phyloP scores from a whole-genome alignment of 169 alveolate genomes.

The Plasmodium coatneyi region DNA sequence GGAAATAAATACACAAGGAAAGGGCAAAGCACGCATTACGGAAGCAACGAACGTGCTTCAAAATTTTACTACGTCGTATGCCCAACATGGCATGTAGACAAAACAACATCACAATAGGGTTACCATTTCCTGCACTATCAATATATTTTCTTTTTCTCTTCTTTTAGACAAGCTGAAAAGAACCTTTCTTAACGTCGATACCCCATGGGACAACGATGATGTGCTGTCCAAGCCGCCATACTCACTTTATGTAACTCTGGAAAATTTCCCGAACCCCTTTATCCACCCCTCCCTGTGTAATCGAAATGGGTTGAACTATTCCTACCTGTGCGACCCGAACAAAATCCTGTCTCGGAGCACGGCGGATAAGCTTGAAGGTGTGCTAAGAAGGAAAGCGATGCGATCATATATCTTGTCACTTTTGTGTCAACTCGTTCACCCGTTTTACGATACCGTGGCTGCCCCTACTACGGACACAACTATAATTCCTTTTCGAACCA shows the following conservation, averaged over 20 bases:
- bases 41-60: neutral
- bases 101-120: neutral
- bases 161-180: constrained; percentile 27
- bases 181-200: constrained; percentile 25
- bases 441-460: neutral
- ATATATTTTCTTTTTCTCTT: neutral
- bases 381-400: neutral
- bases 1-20: neutral
- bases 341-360: constrained; percentile 47
- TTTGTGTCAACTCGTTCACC: neutral
- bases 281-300: constrained; percentile 81
- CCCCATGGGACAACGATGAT: constrained; percentile 21
- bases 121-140: neutral
- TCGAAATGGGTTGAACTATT: constrained; percentile 77
- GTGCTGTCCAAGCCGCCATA: constrained; percentile 8
- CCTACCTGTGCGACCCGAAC: constrained; percentile 86
- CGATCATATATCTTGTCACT: neutral
- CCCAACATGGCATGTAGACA: neutral
- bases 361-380: constrained; percentile 66
- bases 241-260: constrained; percentile 75
- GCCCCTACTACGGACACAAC: neutral
- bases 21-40: neutral
- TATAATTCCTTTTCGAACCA: neutral
- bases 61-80: neutral
- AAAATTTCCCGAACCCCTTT: constrained; percentile 85